phyloP scores from a whole-genome alignment of 257 asterid species.

The Solanum pimpinellifolium region DNA sequence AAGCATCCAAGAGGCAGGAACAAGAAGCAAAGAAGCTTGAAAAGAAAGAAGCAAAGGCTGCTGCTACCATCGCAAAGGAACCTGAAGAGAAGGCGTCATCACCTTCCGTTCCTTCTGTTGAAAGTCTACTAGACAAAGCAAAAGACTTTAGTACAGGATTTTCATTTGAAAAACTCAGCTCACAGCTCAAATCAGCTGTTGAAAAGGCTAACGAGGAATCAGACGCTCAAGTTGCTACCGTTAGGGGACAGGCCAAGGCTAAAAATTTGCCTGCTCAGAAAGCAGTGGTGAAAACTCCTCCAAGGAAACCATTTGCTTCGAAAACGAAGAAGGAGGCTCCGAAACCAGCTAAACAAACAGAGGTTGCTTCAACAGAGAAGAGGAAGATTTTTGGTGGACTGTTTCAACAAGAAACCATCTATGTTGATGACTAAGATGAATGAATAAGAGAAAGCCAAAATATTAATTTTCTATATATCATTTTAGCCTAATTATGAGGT shows the following conservation, averaged over 20 bases:
- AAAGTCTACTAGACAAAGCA: constrained; percentile 45
- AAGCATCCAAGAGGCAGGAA: constrained; percentile 25
- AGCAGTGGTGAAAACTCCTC: constrained; percentile 46
- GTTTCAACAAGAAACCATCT: constrained; percentile 91
- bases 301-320: constrained; percentile 12
- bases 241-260: constrained; percentile 86
- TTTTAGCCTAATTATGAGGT: neutral
- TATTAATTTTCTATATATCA: neutral
- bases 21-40: constrained; percentile 23
- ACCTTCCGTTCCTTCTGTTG: constrained; percentile 52
- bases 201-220: constrained; percentile 40
- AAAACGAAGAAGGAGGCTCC: constrained; percentile 28
- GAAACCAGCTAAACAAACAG: constrained; percentile 36
- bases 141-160: constrained; percentile 45
- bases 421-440: constrained; percentile 51
- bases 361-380: constrained; percentile 39
- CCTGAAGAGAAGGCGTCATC: constrained; percentile 38
- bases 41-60: constrained; percentile 28
- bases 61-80: constrained; percentile 27
- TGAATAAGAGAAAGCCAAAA: neutral
- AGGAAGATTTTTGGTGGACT: constrained; percentile 81
- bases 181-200: constrained; percentile 43
- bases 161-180: constrained; percentile 36
- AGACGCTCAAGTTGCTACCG: constrained; percentile 60
- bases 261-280: constrained; percentile 54